Conservation (phyloP, 192 early-diverging fungal species). For the Backusella sp. region DNA sequence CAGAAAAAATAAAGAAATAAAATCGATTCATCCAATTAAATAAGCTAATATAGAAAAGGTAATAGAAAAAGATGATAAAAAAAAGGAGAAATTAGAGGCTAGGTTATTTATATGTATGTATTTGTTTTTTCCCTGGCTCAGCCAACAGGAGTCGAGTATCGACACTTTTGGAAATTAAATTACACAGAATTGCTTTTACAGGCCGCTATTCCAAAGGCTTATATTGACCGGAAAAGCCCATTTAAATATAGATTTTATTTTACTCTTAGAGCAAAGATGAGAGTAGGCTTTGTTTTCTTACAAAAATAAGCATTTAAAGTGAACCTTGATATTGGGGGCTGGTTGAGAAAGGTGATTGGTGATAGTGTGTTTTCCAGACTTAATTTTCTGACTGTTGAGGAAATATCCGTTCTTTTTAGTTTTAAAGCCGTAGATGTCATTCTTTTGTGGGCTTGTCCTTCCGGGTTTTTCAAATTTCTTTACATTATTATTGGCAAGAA, state of each 20-base stretch:
- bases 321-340: too few species aligned
- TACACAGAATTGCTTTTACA: not conserved
- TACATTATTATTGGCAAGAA: too few species aligned
- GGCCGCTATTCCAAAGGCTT: not conserved
- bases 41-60: not conserved
- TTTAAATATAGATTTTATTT: not conserved
- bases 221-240: not conserved
- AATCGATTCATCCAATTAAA: not conserved
- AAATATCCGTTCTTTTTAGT: too few species aligned
- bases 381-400: too few species aligned
- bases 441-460: too few species aligned
- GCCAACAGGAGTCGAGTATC: not conserved
- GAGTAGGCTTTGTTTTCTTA: too few species aligned
- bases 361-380: too few species aligned
- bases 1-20: not conserved
- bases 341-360: too few species aligned
- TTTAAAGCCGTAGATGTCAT: too few species aligned
- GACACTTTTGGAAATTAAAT: not conserved
- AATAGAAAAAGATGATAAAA: not conserved
- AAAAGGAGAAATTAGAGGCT: not conserved
- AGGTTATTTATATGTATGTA: not conserved
- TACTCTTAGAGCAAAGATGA: too few species aligned
- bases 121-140: not conserved
- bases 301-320: too few species aligned
- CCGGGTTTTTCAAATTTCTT: too few species aligned